phyloP scores from a whole-genome alignment of 768 basidiomycete species.

The Amanita rimosa region DNA sequence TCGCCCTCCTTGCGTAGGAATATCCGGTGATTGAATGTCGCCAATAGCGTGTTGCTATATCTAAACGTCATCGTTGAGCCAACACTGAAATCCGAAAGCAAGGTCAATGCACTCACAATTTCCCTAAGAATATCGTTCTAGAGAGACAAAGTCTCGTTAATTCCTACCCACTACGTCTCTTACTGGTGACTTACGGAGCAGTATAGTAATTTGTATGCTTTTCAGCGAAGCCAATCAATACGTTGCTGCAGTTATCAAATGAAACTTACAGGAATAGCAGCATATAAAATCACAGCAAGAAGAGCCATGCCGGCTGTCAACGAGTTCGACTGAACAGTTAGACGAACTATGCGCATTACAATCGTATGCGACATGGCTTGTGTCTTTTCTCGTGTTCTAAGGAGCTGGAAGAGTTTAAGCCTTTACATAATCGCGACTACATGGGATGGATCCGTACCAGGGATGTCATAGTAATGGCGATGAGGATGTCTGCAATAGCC shows the following conservation, averaged over 20 bases:
- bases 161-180: background rate
- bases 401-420: background rate
- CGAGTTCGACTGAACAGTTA: conserved; percentile 9
- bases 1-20: conserved; percentile 2
- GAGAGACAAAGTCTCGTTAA: background rate
- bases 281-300: background rate
- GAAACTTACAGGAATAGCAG: background rate
- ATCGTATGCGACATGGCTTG: conserved; percentile 6
- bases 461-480: conserved; percentile 8
- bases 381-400: conserved; percentile 1
- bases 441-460: background rate
- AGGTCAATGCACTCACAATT: conserved; percentile 2
- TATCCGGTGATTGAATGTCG: conserved; percentile 10
- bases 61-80: background rate
- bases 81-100: background rate
- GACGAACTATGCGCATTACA: conserved; percentile 6
- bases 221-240: background rate
- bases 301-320: conserved; percentile 4
- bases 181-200: background rate
- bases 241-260: background rate
- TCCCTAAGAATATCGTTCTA: conserved; percentile 8
- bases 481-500: conserved; percentile 7
- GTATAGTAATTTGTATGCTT: conserved; percentile 1
- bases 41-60: conserved; percentile 9
- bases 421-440: background rate